Conservation (phyloP, 441 rosid species). For the Populus trichocarpa region DNA sequence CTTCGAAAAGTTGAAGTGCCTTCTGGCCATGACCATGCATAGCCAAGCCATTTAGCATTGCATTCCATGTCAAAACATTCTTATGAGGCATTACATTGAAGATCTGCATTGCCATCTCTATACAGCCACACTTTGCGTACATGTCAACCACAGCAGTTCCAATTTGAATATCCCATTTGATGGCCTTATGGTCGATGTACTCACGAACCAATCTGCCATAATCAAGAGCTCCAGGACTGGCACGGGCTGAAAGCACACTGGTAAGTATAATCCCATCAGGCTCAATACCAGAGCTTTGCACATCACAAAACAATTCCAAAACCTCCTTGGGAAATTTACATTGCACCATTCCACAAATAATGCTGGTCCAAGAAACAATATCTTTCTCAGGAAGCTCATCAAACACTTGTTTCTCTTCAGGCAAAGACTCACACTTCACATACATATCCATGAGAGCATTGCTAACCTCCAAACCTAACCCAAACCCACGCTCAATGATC, state of each 20-base stretch:
- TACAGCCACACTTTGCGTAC: slow-evolving; percentile 70
- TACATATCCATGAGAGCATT: slow-evolving; percentile 81
- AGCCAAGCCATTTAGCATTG: slow-evolving; percentile 63
- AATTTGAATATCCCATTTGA: slow-evolving; percentile 50
- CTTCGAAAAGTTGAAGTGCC: slow-evolving; percentile 37
- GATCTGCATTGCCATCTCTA: slow-evolving; percentile 49
- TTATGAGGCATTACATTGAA: slow-evolving; percentile 48
- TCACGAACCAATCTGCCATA: slow-evolving; percentile 74
- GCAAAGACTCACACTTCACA: slow-evolving; percentile 53
- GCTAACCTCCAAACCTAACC: slow-evolving; percentile 49
- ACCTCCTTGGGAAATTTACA: slow-evolving; percentile 44
- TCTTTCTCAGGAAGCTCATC: slow-evolving; percentile 51
- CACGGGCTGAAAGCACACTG: slow-evolving; percentile 56
- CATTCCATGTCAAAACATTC: slow-evolving; percentile 68
- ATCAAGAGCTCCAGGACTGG: slow-evolving; percentile 55
- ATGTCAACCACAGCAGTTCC: slow-evolving; percentile 61
- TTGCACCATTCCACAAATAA: slow-evolving; percentile 58
- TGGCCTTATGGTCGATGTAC: slow-evolving; percentile 25
- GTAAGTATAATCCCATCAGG: slow-evolving; percentile 59
- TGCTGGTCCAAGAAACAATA: slow-evolving; percentile 73
- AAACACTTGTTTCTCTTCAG: slow-evolving; percentile 49
- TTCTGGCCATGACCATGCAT: slow-evolving; percentile 64
- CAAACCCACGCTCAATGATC: slow-evolving; percentile 41
- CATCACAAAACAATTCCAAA: slow-evolving; percentile 46
- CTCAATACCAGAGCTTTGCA: slow-evolving; percentile 48